Percentiles rank a stretch among this genome's conserved stretches.
Conservation (phyloP, 352 stramenopile genomes). For the Blastocystis sp. region DNA sequence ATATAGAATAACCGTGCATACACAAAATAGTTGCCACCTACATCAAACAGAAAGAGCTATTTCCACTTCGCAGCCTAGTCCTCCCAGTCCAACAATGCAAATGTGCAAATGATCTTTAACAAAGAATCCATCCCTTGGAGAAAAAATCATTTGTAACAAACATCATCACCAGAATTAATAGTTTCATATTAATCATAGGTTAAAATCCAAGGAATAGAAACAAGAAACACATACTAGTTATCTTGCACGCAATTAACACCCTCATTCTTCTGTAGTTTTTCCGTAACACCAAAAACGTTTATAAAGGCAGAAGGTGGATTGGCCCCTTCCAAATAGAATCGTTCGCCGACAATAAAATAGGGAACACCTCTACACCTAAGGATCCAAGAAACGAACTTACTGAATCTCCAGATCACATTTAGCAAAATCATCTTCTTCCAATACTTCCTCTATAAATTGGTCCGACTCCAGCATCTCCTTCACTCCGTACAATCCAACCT, state of each 20-base stretch:
- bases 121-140: background rate
- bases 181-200: background rate
- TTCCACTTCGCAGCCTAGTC: background rate
- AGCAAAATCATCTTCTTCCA: conserved; percentile 23
- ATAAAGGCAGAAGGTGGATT: conserved; percentile 34
- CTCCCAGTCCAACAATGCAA: conserved; percentile 20
- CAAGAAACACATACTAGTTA: background rate
- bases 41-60: background rate
- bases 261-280: background rate
- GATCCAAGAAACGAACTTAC: background rate
- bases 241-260: background rate
- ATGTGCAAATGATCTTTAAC: background rate
- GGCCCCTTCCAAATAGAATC: conserved; percentile 40
- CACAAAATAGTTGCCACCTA: background rate
- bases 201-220: background rate
- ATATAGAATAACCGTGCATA: background rate
- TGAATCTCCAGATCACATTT: conserved; percentile 27
- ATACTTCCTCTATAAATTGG: background rate
- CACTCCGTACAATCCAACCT: background rate
- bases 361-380: conserved; percentile 8
- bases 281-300: conserved; percentile 13
- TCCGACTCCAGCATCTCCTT: conserved; percentile 1
- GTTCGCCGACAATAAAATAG: conserved; percentile 11
- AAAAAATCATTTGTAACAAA: background rate
- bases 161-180: background rate